A percentile compares a stretch with the other conserved stretches of the same genome.
phyloP scores from a whole-genome alignment of 805 yeast genomes.

The Clavispora phyllophila region DNA sequence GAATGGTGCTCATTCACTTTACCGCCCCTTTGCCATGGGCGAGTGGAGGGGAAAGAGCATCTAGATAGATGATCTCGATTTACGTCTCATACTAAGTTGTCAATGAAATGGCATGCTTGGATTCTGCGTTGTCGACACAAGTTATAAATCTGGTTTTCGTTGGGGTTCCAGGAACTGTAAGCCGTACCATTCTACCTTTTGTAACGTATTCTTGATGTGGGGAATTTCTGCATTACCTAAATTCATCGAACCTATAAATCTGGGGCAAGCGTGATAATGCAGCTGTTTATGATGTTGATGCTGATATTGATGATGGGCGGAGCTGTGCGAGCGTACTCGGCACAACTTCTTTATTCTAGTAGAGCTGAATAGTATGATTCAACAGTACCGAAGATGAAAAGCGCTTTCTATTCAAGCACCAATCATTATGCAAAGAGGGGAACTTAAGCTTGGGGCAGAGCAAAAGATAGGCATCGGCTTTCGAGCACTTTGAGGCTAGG shows the following conservation, averaged over 20 bases:
- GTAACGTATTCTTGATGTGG: not conserved
- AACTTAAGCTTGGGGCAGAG: constrained; percentile 2
- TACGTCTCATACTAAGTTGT: constrained; percentile 17
- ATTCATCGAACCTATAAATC: too few species aligned
- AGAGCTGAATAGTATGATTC: not conserved
- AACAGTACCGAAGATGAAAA: not conserved
- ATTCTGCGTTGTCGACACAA: constrained; percentile 37
- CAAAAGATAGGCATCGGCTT: constrained; percentile 24
- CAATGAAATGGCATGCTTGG: constrained; percentile 16
- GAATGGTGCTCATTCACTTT: constrained; percentile 20
- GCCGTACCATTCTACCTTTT: not conserved
- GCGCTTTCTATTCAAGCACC: not conserved
- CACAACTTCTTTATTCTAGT: not conserved
- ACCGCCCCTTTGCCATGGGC: constrained; percentile 17
- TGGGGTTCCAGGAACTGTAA: not conserved
- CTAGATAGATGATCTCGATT: constrained; percentile 12
- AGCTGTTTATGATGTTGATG: not conserved
- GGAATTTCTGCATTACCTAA: not conserved
- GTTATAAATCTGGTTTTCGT: not conserved
- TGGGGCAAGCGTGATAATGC: not conserved
- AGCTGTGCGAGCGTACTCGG: not conserved
- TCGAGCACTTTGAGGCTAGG: constrained; percentile 33
- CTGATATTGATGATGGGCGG: not conserved
- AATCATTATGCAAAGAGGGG: not conserved
- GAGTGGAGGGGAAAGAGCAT: constrained; percentile 20